Conservation (phyloP, 2,329 filamentous ascomycete species). For the Aspergillus neoniger region DNA sequence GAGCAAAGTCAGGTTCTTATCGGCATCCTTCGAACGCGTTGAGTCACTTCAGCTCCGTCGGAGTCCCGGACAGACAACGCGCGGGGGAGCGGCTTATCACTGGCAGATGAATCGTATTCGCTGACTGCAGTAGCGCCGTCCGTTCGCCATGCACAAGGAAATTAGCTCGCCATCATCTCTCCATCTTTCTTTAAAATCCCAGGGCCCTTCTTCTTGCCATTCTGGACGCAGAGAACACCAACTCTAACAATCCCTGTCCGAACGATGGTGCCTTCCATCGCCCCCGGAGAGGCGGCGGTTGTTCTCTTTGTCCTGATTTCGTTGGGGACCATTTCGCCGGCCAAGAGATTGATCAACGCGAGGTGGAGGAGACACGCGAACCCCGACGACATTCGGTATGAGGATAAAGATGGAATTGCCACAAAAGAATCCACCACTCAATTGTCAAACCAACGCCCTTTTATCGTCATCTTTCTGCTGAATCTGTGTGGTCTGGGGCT, state of each 20-base stretch:
- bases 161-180: not conserved
- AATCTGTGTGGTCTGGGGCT: not conserved
- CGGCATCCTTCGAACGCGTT: not conserved
- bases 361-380: not conserved
- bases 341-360: not conserved
- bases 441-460: not conserved
- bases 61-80: not conserved
- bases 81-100: not conserved
- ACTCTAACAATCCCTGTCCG: not conserved
- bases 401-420: not conserved
- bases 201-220: not conserved
- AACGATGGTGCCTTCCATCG: not conserved
- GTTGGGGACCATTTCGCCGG: not conserved
- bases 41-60: not conserved
- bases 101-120: not conserved
- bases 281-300: not conserved
- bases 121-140: not conserved
- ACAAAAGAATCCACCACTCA: not conserved
- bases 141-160: not conserved
- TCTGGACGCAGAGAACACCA: not conserved
- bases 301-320: not conserved
- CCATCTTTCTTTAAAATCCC: not conserved
- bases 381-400: not conserved
- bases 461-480: not conserved
- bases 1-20: not conserved